Evolutionary conservation across 2,329 filamentous ascomycete species (phyloP), one percentile per base, ranked within the genome.

Genomic region (Colletotrichum salicis): DNA sequence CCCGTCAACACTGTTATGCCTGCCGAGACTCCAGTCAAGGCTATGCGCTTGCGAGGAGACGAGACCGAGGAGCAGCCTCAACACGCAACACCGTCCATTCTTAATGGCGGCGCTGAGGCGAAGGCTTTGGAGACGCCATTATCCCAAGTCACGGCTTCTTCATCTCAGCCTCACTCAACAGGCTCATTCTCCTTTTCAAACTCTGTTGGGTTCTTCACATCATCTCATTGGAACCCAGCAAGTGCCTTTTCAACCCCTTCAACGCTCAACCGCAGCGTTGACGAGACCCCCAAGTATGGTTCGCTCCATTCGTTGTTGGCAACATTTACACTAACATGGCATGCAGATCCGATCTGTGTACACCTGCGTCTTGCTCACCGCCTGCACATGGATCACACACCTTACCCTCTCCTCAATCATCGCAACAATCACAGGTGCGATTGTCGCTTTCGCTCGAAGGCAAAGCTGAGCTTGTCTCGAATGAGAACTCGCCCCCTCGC

Each of bases 361-460:
- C 81, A 15, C 80, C 83, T 37, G 84, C 84, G 1, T 81, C 82
- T 59, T 83, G 81, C 74, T 83, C 85, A 10, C 82, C 82, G 27
- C 80, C 80, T 58, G 78, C 81, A n/a, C 83, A 85, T 1, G 70
- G 74, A 15, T 24, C 57, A 11, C 72, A 79, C 13, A 65, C 81
- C 59, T 78, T 83, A 15, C 78, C 83, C 64, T 78, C 80, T 60
- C 80, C 79, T 60, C 82, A 56, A 41, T 54, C 45, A 8, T 63
- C 60, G 33, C 60, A 63, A 35, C 81, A 82, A 59, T 82, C 85
- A n/a, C 87, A 89, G 33, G 88, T 97, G 69, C 91, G 94, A 60
- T 86, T 98, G 33, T 94, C 94, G 1, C 90, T 96, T 78, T 96
- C 94, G 22, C 88, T 95, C 37, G 94, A 98, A 78, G 96, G 96